Conservation (phyloP, 305 asterid genomes). For the Petunia hybrid region DNA sequence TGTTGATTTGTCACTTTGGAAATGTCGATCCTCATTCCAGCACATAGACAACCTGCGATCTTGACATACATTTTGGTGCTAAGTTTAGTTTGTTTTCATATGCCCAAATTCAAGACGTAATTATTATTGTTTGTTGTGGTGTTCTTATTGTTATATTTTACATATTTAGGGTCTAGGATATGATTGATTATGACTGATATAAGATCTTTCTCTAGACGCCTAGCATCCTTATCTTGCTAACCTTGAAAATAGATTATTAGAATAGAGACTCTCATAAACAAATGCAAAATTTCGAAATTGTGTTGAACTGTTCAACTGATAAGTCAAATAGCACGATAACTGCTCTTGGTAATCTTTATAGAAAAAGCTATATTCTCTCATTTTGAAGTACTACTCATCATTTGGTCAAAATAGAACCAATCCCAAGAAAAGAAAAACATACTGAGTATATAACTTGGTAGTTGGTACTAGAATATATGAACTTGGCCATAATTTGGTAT, state of each 20-base stretch:
- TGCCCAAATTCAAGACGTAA: too few relatives aligned
- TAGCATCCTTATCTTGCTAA: neutral
- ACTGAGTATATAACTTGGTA: too few relatives aligned
- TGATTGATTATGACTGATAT: too few relatives aligned
- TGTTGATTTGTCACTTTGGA: too few relatives aligned
- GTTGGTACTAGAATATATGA: too few relatives aligned
- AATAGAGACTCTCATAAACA: neutral
- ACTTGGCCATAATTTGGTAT: too few relatives aligned
- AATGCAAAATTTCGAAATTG: neutral
- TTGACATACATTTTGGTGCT: too few relatives aligned
- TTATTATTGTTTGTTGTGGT: neutral
- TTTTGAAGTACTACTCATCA: too few relatives aligned
- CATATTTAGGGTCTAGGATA: neutral
- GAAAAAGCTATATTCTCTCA: neutral
- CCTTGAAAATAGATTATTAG: neutral
- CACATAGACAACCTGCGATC: too few relatives aligned
- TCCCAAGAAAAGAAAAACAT: neutral
- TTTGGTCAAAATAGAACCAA: slow-evolving; percentile 43
- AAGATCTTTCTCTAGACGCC: too few relatives aligned
- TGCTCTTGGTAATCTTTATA: neutral
- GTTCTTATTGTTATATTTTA: neutral
- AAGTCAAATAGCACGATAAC: neutral
- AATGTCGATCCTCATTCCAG: too few relatives aligned
- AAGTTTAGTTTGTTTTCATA: too few relatives aligned
- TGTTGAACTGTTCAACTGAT: neutral